A percentile compares a stretch with the other conserved stretches of the same genome.
phyloP scores from a whole-genome alignment of 176 grass and related monocot genomes.

The Cenchrus purpureus region DNA sequence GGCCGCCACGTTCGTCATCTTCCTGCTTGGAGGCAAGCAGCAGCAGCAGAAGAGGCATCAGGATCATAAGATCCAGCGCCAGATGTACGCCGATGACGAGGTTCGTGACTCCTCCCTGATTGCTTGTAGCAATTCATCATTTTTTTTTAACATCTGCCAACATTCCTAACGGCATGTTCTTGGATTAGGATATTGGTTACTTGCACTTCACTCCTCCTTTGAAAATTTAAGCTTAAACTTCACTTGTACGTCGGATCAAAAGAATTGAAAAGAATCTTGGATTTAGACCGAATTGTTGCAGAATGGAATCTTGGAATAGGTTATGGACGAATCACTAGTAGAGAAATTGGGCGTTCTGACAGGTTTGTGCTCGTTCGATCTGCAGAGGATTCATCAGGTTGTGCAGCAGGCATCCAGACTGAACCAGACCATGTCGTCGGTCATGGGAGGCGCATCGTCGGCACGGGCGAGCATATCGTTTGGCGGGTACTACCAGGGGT shows the following conservation, averaged over 20 bases:
- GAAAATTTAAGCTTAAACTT: background rate
- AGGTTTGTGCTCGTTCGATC: constrained; percentile 14
- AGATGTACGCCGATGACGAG: constrained; percentile 67
- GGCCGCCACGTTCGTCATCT: constrained; percentile 74
- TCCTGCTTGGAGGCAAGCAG: constrained; percentile 56
- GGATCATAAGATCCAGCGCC: constrained; percentile 63
- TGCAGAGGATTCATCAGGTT: constrained; percentile 70
- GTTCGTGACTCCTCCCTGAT: constrained; percentile 29
- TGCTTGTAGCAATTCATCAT: background rate
- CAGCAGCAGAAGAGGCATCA: constrained; percentile 31
- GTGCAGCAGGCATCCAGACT: constrained; percentile 66
- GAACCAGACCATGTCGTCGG: constrained; percentile 77
- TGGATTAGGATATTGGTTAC: background rate
- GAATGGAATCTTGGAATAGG: background rate
- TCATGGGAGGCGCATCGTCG: constrained; percentile 61
- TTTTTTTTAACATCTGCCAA: background rate
- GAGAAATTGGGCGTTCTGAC: background rate
- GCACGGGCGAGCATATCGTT: constrained; percentile 72
- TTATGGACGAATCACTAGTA: background rate
- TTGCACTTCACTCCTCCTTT: background rate
- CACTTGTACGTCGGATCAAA: background rate
- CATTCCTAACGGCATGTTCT: constrained; percentile 7
- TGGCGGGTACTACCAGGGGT: constrained; percentile 64
- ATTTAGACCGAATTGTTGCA: background rate
- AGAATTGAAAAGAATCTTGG: background rate